These are phyloP conservation scores for Onygena corvina DNA, from an alignment of 2,329 filamentous ascomycete genomes.

Conservation along the genomic window DNA sequence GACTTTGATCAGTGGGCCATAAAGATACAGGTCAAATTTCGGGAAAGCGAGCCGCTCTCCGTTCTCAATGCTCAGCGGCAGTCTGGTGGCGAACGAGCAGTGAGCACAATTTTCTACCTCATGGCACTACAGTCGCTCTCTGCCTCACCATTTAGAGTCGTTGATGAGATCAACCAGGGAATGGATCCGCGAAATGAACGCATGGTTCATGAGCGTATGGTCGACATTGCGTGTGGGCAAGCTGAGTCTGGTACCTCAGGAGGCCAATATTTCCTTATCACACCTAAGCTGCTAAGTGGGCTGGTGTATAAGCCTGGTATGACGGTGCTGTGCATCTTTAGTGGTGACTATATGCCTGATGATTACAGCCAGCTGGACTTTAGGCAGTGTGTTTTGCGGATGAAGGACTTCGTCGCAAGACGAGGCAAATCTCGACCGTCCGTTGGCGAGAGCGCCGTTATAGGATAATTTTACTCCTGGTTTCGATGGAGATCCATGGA, in stretches of 20 bases:
- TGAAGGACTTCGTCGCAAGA: slow-evolving; percentile 22
- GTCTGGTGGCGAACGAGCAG: slow-evolving; percentile 88
- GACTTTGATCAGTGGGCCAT: slow-evolving; percentile 93
- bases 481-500: background rate
- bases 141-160: slow-evolving; percentile 88
- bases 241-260: slow-evolving; percentile 46
- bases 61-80: slow-evolving; percentile 84
- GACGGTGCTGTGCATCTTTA: slow-evolving; percentile 87
- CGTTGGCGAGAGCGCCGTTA: background rate
- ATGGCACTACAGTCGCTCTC: slow-evolving; percentile 94
- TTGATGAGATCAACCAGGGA: slow-evolving; percentile 98
- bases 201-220: slow-evolving; percentile 96
- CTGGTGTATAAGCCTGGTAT: slow-evolving; percentile 81
- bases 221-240: slow-evolving; percentile 73
- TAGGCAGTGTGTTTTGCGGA: slow-evolving; percentile 24
- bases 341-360: slow-evolving; percentile 53
- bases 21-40: slow-evolving; percentile 89
- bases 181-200: slow-evolving; percentile 99
- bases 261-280: slow-evolving; percentile 87
- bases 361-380: slow-evolving; percentile 31
- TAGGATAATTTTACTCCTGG: background rate
- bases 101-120: slow-evolving; percentile 96
- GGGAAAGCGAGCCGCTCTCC: slow-evolving; percentile 71
- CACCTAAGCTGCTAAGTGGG: slow-evolving; percentile 79
- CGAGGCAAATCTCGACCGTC: background rate